Evolutionary conservation across 1,139 yeast genomes (phyloP).

Genomic region (Geotrichum phurueaensis): DNA sequence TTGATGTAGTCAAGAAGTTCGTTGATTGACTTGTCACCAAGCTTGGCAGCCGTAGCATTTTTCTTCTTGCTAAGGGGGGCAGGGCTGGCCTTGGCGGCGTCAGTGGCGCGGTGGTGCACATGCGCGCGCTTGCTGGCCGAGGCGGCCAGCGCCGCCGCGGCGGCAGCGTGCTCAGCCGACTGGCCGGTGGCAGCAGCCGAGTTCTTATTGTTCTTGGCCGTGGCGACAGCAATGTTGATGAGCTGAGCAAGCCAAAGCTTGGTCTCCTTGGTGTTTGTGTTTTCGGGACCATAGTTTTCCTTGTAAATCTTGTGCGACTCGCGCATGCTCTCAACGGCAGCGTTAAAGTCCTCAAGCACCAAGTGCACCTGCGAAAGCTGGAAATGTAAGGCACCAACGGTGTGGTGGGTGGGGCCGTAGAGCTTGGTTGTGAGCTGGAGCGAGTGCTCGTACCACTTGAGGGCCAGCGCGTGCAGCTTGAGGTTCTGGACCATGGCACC

Average conservation of each 20-base stretch:
- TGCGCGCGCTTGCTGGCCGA: conserved; percentile 17
- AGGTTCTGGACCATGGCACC: conserved; percentile 55
- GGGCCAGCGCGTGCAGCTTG: conserved; percentile 44
- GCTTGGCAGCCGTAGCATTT: conserved; percentile 17
- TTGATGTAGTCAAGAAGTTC: conserved; percentile 36
- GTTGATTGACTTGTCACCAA: conserved; percentile 30
- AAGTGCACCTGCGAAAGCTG: conserved; percentile 64
- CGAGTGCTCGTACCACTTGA: conserved; percentile 47
- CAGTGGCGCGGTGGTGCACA: conserved; percentile 5
- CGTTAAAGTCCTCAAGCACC: conserved; percentile 47
- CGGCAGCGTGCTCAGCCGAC: conserved; percentile 17
- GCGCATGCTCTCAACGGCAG: conserved; percentile 50
- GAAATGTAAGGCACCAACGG: conserved; percentile 54
- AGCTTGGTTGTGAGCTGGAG: conserved; percentile 43
- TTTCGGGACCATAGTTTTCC: conserved; percentile 55
- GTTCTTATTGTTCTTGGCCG: conserved; percentile 24
- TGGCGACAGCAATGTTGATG: conserved; percentile 35
- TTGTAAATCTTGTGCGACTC: conserved; percentile 51
- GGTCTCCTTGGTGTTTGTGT: conserved; percentile 57
- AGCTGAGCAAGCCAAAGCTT: conserved; percentile 54
- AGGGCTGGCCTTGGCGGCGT: conserved; percentile 7
- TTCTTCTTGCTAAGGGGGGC: conserved; percentile 8
- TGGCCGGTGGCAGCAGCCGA: conserved; percentile 16
- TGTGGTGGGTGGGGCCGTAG: conserved; percentile 55
- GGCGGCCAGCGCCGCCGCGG: conserved; percentile 15